phyloP scores from a whole-genome alignment of 768 basidiomycete species.

The Trametes elegans region DNA sequence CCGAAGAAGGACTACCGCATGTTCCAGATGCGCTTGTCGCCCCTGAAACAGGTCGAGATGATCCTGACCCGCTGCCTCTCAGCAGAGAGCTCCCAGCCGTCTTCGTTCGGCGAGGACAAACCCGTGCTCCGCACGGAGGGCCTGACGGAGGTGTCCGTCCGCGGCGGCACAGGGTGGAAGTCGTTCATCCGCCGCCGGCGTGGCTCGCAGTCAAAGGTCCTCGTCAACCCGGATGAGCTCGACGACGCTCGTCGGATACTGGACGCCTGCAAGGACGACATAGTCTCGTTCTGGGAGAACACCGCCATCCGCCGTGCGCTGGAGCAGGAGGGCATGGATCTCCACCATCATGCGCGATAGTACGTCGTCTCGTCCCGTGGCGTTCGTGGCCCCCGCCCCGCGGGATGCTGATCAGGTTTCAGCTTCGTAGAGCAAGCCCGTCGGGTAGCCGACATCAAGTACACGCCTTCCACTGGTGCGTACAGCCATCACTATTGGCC shows the following conservation, averaged over 20 bases:
- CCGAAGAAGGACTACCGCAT: conserved; percentile 35
- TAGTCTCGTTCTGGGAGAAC: conserved; percentile 12
- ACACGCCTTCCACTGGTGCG: conserved; percentile 50
- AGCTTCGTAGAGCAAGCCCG: conserved; percentile 57
- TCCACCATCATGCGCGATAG: conserved; percentile 18
- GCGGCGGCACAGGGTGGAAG: conserved; percentile 47
- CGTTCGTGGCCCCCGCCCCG: not conserved
- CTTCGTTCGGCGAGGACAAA: conserved; percentile 19
- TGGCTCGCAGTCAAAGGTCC: conserved; percentile 4
- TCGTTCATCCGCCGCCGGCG: conserved; percentile 30
- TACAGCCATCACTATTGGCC: not conserved
- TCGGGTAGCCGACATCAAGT: conserved; percentile 49
- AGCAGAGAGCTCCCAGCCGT: conserved; percentile 20
- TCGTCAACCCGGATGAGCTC: conserved; percentile 31
- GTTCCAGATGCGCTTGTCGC: conserved; percentile 47
- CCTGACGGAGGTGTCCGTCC: conserved; percentile 46
- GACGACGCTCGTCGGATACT: conserved; percentile 42
- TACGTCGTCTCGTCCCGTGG: conserved; percentile 1
- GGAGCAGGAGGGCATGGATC: conserved; percentile 9
- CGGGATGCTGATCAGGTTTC: not conserved
- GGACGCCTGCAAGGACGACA: conserved; percentile 42
- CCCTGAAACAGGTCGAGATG: conserved; percentile 52
- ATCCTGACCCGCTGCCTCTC: conserved; percentile 43
- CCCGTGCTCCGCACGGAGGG: conserved; percentile 24
- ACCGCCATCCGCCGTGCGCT: not conserved